Evolutionary conservation across 768 basidiomycete species (phyloP).

Genomic region (Agaricus blazei): DNA sequence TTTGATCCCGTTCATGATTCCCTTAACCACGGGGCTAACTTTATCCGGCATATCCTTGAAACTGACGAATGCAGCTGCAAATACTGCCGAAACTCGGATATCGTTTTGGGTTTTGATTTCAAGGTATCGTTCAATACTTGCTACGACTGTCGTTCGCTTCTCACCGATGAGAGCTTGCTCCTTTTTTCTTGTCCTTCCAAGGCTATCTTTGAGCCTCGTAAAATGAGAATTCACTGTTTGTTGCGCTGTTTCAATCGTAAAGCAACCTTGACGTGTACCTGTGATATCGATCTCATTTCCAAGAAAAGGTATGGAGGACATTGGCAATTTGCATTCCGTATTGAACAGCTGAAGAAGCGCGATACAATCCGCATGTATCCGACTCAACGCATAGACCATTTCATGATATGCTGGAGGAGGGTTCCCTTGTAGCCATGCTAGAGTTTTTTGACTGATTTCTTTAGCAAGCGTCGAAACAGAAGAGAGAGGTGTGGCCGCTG

Average conservation of each 20-base stretch:
- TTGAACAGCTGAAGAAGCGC: constrained; percentile 78
- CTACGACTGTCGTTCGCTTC: constrained; percentile 61
- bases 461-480: constrained; percentile 58
- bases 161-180: constrained; percentile 73
- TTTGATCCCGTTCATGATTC: constrained; percentile 97
- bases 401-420: constrained; percentile 86
- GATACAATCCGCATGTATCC: constrained; percentile 76
- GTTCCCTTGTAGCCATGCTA: constrained; percentile 67
- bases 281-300: constrained; percentile 75
- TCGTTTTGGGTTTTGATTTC: constrained; percentile 85
- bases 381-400: constrained; percentile 75
- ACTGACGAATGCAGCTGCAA: constrained; percentile 88
- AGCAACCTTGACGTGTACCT: constrained; percentile 56
- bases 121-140: constrained; percentile 72
- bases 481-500: constrained; percentile 31
- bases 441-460: constrained; percentile 63
- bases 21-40: constrained; percentile 93
- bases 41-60: constrained; percentile 85
- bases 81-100: constrained; percentile 80
- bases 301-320: constrained; percentile 72
- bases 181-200: constrained; percentile 76
- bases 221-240: constrained; percentile 67
- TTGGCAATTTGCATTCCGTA: constrained; percentile 82
- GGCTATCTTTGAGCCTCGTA: constrained; percentile 63
- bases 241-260: constrained; percentile 77